These are phyloP conservation scores for Yamadazyma akitaensis DNA, from an alignment of 805 yeast genomes.

Conservation along the genomic window DNA sequence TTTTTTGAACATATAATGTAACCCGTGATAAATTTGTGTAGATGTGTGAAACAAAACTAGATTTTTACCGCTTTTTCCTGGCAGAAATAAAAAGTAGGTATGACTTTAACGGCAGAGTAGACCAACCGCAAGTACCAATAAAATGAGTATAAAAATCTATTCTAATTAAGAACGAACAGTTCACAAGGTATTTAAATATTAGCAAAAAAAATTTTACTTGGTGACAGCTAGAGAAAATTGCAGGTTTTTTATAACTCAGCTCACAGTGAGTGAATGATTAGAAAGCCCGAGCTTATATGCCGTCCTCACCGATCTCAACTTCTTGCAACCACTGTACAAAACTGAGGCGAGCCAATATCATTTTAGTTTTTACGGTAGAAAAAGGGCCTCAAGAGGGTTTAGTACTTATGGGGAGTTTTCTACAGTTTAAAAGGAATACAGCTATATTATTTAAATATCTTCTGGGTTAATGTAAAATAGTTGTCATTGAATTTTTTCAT, in stretches of 20 bases:
- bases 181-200: not conserved
- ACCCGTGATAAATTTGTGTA: not conserved
- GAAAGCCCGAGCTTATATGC: not conserved
- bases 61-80: not conserved
- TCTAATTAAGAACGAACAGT: not conserved
- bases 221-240: not conserved
- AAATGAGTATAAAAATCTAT: not conserved
- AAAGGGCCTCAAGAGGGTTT: not conserved
- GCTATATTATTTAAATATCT: too few relatives aligned
- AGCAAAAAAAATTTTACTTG: not conserved
- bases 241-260: conserved; percentile 3
- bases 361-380: too few relatives aligned
- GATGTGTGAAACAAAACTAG: not conserved
- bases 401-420: not conserved
- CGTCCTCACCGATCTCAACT: conserved; percentile 5
- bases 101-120: not conserved
- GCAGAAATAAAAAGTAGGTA: not conserved
- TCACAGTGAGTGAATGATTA: conserved; percentile 1
- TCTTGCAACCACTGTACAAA: not conserved
- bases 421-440: not conserved
- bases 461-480: too few relatives aligned
- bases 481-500: not conserved
- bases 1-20: conserved; percentile 8
- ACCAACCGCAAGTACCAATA: not conserved
- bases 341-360: too few relatives aligned